A percentile compares a stretch with the other conserved stretches of the same genome.
Evolutionary conservation across 129 eudicot species (phyloP).

Genomic region (Escallonia herrerae): DNA sequence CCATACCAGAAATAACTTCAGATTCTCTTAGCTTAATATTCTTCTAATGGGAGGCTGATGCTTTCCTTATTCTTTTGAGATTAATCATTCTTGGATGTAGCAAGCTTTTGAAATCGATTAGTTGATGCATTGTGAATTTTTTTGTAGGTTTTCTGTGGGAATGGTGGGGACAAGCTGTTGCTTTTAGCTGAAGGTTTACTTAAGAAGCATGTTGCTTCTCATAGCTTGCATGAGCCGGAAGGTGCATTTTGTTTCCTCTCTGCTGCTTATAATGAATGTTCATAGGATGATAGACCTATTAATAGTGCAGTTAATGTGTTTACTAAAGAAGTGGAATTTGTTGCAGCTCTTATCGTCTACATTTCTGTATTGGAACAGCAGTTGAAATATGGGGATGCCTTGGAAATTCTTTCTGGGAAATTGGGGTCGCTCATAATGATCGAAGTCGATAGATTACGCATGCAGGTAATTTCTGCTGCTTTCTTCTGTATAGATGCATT

Average conservation of each 20-base stretch:
- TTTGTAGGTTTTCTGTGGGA: conserved; percentile 67
- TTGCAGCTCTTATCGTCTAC: conserved; percentile 94
- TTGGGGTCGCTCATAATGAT: conserved; percentile 73
- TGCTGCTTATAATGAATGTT: background rate
- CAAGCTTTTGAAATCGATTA: conserved; percentile 5
- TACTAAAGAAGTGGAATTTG: conserved; percentile 19
- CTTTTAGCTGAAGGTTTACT: conserved; percentile 87
- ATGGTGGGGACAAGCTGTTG: conserved; percentile 74
- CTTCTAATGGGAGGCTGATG: background rate
- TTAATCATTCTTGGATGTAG: background rate
- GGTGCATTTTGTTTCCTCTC: conserved; percentile 35
- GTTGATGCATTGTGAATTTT: conserved; percentile 2
- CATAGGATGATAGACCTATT: background rate
- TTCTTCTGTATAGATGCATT: background rate
- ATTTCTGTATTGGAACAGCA: conserved; percentile 85
- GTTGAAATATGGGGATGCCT: conserved; percentile 74
- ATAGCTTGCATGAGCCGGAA: conserved; percentile 97
- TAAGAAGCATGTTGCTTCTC: conserved; percentile 84
- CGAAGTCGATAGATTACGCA: conserved; percentile 77
- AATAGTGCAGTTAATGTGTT: background rate
- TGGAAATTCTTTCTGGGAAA: conserved; percentile 76
- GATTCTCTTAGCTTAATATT: background rate
- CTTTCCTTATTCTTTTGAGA: background rate
- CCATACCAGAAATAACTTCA: background rate
- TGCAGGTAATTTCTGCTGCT: conserved; percentile 67